Evolutionary conservation across 345 rosid genomes (phyloP), one percentile per base, ranked within the genome.

Genomic region (Turritis glabra): DNA sequence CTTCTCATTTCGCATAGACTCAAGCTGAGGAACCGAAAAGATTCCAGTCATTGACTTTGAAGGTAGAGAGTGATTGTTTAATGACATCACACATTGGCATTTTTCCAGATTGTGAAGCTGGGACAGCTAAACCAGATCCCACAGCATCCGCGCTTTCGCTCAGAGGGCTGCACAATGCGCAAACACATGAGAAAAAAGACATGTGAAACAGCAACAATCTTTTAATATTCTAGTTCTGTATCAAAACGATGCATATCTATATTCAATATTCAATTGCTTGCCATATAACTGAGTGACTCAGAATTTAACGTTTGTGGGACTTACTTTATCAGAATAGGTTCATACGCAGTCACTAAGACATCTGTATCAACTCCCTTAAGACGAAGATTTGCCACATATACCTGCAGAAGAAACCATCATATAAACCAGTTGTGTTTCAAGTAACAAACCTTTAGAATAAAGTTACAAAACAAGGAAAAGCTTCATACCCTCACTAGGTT

Each of bases 301-400:
- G 12, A 3, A 0, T 19, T 35, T 19, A 26, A 43, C 67, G 47
- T 53, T 79, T 50, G 5, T 21, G 7, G 1, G 53, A 72, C 87
- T 87, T 79, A 89, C 95, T 87, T 86, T 61, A 91, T 91, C 30
- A 78, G 17, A 38, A 85, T 38, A 38, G 97, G 96, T 68, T 94
- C 96, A 63, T 90, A 83, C 21, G 88, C 90, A 78, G 86, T 82
- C 46, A 91, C 65, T 4, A 94, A 82, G 53, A 83, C 88, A 84
- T 94, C 96, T 35, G 96, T 90, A n/a, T 62, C 81, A 71, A 80
- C 95, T 81, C 81, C 93, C 79, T 81, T 90, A 22, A 94, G 90
- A 11, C 96, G 90, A 63, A 89, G 5, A 80, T 88, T 89, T 33
- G 96, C 96, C 78, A 91, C 79, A 76, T 89, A 88, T 51, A 91